Evolutionary conservation across 228 moss, liverwort and hornwort genomes (phyloP), one percentile per base, ranked within the genome.

Genomic region (Sphagnum magellanicum): DNA sequence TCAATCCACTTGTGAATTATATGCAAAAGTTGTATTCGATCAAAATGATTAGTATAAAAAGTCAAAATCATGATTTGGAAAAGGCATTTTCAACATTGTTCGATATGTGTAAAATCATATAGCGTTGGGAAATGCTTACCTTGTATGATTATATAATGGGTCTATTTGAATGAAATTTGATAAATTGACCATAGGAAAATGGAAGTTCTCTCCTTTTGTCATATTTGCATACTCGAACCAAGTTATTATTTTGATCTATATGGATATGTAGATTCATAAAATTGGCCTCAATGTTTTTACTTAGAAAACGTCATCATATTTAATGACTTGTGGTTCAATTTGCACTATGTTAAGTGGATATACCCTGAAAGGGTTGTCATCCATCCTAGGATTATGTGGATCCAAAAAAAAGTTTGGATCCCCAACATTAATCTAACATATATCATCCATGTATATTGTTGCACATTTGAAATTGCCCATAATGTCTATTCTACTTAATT

Each of bases 281-380:
- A 52, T 68, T 51, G 5, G 68, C 68, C 9, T 53, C 2, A 68
- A 52, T 55, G 5, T 53, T 53, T 55, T 10, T 52, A 7, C 14
- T 6, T 11, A 16, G 53, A 11, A 7, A 4, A 6, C 4, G 17
- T 3, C n/a, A 5, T 10, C 12, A 50, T 10, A 68, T n/a, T 16
- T 8, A 8, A 4, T n/a, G 68, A 72, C 47, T 48, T 72, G 51
- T 7, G 65, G 53, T 12, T 72, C 8, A 6, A 72, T 72, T 48
- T 58, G 48, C 4, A 72, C 65, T 9, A 72, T 32, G 1, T 72
- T 5, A 1, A 72, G n/a, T 6, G 72, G 72, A 48, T 65, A 72
- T 10, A 55, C 57, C 63, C 65, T 52, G 4, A 52, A 55, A 12
- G 72, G 64, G 16, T 53, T 53, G 5, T 53, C 5, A 15, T 13